Base-by-base conservation (phyloP, 169 alveolate species). In the Besnoitia besnoiti region DNA sequence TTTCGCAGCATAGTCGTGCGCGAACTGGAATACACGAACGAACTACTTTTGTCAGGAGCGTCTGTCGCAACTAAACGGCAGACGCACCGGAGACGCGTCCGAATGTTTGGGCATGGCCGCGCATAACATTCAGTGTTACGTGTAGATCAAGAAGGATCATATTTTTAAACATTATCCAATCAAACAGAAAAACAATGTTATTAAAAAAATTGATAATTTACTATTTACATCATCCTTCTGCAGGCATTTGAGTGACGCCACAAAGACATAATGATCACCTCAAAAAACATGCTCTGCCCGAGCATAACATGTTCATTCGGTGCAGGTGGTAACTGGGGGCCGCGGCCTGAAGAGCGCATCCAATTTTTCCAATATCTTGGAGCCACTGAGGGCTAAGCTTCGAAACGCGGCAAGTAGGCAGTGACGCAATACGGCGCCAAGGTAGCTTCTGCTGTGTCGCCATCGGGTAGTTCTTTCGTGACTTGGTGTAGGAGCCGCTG, bases 331-430 rank as follows among this genome's bases (percentile, higher is more conserved):
- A 35, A 82, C 95, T 30, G 98, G 98, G 44, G 98, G 98, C 33
- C 95, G 98, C 79, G 98, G 96, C n/a, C 79, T 97, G 90, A 94
- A 95, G 73, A 93, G 90, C 79, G 90, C 93, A 49, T 97, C 96
- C 50, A 95, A 95, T 59, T 97, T 96, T 92, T 46, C 82, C 47
- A 37, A 88, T 37, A 91, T 97, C 30, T 94, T 96, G 67, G 96
- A 96, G 55, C 96, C 96, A 21, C 94, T 97, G 49, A 96, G 97
- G 30, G 94, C 89, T 30, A 95, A 91, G 46, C 90, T 97, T 5
- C 47, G 85, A 5, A 97, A 97, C 44, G 96, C 95, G 14, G 95
- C 95, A 40, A 95, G 89, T 80, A 2, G 46, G 89, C n/a, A n/a
- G n/a, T n/a, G n/a, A n/a, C n/a, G n/a, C n/a, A n/a, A n/a, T n/a